phyloP scores from a whole-genome alignment of 169 alveolate species.

The Babesia divergens region DNA sequence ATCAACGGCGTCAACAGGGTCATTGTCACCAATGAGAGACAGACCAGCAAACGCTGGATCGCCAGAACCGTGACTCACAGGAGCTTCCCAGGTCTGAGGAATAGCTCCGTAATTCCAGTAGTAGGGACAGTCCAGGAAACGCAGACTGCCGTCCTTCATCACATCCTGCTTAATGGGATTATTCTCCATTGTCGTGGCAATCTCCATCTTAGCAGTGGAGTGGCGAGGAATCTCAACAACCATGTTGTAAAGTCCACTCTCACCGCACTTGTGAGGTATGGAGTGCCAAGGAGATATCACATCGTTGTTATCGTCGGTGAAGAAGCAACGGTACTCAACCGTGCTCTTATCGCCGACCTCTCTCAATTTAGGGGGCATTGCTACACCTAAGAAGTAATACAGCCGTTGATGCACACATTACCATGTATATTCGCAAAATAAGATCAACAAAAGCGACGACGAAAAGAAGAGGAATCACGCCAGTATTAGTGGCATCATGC shows the following conservation, averaged over 20 bases:
- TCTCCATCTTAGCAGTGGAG: slow-evolving; percentile 72
- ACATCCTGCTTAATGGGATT: slow-evolving; percentile 73
- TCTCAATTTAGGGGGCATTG: neutral
- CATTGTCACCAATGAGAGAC: slow-evolving; percentile 84
- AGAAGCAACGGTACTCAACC: slow-evolving; percentile 24
- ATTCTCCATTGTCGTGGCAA: slow-evolving; percentile 54
- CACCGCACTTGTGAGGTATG: slow-evolving; percentile 32
- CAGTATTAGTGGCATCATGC: neutral
- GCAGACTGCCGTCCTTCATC: slow-evolving; percentile 63
- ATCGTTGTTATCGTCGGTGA: slow-evolving; percentile 37
- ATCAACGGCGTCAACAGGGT: slow-evolving; percentile 91
- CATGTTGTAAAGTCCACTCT: slow-evolving; percentile 55
- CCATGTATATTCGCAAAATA: too few species aligned
- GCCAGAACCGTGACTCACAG: slow-evolving; percentile 54
- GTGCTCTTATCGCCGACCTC: slow-evolving; percentile 49
- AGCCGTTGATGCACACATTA: neutral
- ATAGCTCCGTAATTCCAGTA: slow-evolving; percentile 90
- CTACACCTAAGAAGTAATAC: neutral
- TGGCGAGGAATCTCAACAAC: slow-evolving; percentile 74
- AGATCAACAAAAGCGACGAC: too few species aligned
- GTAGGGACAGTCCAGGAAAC: slow-evolving; percentile 79
- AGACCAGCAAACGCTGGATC: slow-evolving; percentile 26
- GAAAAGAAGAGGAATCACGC: neutral
- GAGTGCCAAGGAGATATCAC: slow-evolving; percentile 62
- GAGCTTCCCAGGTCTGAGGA: slow-evolving; percentile 93